These are phyloP conservation scores for Hippophae gyantsensis DNA, from an alignment of 306 rosid genomes.

Conservation along the genomic window DNA sequence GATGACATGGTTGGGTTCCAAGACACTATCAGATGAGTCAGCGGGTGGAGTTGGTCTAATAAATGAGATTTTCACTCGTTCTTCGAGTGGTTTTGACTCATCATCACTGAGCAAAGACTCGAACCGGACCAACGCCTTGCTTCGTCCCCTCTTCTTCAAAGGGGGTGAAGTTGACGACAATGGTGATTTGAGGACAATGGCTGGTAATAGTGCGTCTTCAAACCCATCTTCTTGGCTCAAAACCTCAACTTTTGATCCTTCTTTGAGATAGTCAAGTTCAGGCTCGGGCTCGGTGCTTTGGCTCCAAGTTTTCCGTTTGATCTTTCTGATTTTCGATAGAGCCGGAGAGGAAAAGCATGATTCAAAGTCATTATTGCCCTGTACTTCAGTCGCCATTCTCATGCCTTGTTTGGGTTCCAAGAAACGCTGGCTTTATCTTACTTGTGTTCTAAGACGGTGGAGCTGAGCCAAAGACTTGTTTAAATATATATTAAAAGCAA, in stretches of 20 bases:
- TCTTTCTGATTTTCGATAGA: too few species aligned
- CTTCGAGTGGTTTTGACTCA: background rate
- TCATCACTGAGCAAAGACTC: background rate
- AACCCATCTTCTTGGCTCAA: background rate
- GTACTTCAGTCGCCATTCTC: too few species aligned
- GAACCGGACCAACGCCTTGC: conserved; percentile 7
- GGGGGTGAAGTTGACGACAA: background rate
- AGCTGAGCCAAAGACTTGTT: too few species aligned
- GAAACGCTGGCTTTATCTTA: too few species aligned
- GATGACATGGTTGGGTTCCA: conserved; percentile 8
- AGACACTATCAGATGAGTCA: background rate
- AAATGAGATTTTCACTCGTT: background rate
- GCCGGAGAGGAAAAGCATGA: too few species aligned
- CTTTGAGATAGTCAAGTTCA: background rate
- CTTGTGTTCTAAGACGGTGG: too few species aligned
- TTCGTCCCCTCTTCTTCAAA: background rate
- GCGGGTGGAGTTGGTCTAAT: conserved; percentile 13
- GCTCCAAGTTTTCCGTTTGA: too few species aligned
- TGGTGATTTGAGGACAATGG: background rate
- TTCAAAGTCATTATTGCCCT: too few species aligned
- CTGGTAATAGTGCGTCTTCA: background rate
- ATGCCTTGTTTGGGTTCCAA: too few species aligned
- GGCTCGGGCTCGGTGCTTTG: too few species aligned
- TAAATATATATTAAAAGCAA: too few species aligned
- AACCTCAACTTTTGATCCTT: conserved; percentile 1